A percentile compares a stretch with the other conserved stretches of the same genome.
phyloP scores from a whole-genome alignment of 192 early-diverging fungal species.

The Helicostylum pulchrum region DNA sequence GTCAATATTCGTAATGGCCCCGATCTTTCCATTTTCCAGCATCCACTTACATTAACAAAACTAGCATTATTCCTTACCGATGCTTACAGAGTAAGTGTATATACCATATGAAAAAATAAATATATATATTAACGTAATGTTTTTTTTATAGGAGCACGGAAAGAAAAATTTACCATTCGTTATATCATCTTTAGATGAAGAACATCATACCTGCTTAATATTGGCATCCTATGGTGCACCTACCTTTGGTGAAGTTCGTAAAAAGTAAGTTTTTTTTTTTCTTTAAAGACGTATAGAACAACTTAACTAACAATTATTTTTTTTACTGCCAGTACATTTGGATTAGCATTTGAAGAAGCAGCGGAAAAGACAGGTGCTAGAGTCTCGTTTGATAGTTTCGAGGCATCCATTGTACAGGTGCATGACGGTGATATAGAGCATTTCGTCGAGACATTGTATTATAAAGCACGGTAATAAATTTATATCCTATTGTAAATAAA shows the following conservation, averaged over 20 bases:
- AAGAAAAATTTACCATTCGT: slow-evolving; percentile 74
- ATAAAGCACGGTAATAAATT: slow-evolving; percentile 12
- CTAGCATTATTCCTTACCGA: slow-evolving; percentile 83
- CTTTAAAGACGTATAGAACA: not conserved
- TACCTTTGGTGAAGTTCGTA: slow-evolving; percentile 44
- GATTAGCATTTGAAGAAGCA: slow-evolving; percentile 76
- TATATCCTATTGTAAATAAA: too few relatives aligned
- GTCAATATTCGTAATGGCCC: slow-evolving; percentile 63
- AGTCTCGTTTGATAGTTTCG: slow-evolving; percentile 75
- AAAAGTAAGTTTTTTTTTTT: slow-evolving; percentile 40
- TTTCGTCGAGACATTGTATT: slow-evolving; percentile 54
- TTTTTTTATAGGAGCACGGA: slow-evolving; percentile 63
- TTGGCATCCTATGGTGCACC: slow-evolving; percentile 60
- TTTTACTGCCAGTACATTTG: slow-evolving; percentile 61
- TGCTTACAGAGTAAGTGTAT: slow-evolving; percentile 56
- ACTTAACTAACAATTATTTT: too few relatives aligned
- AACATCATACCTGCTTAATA: slow-evolving; percentile 62
- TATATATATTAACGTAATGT: slow-evolving; percentile 5
- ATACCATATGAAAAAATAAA: not conserved
- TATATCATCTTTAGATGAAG: slow-evolving; percentile 66
- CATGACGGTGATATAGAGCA: slow-evolving; percentile 62
- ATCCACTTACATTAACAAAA: slow-evolving; percentile 64
- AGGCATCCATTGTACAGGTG: slow-evolving; percentile 79
- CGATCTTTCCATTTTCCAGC: slow-evolving; percentile 52
- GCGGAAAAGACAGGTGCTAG: slow-evolving; percentile 64